These are phyloP conservation scores for Stemphylium lycopersici DNA, from an alignment of 2,329 filamentous ascomycete species.

Conservation along the genomic window DNA sequence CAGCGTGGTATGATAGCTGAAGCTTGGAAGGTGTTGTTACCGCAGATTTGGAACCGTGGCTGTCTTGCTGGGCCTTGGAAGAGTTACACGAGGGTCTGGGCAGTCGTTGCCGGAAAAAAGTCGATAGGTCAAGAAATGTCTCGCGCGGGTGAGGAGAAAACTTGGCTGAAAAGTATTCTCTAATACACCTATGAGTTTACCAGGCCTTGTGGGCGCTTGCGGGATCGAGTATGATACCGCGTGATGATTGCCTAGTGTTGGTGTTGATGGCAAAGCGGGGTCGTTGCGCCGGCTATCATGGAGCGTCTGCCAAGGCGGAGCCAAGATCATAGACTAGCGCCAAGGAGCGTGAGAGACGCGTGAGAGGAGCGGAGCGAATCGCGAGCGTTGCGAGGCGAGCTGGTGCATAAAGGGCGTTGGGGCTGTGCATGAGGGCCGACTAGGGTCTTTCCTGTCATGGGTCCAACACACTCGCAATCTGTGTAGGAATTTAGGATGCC, in stretches of 20 bases:
- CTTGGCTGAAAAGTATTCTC: slow-evolving; percentile 19
- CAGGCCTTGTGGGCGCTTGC: background rate
- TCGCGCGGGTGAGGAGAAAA: slow-evolving; percentile 3
- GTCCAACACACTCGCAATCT: slow-evolving; percentile 20
- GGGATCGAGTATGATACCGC: background rate
- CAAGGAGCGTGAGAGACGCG: slow-evolving; percentile 18
- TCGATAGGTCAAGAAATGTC: slow-evolving; percentile 19
- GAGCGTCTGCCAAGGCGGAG: slow-evolving; percentile 11
- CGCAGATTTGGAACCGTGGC: slow-evolving; percentile 17
- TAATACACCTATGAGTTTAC: background rate
- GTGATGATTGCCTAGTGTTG: slow-evolving; percentile 6
- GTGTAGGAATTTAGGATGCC: background rate
- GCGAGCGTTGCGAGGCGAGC: slow-evolving; percentile 17
- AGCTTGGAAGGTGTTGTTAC: slow-evolving; percentile 23
- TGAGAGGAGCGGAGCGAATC: slow-evolving; percentile 27
- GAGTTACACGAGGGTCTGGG: slow-evolving; percentile 25
- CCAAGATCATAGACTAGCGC: slow-evolving; percentile 19
- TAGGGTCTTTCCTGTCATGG: slow-evolving; percentile 18
- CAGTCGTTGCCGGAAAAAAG: background rate
- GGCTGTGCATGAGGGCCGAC: slow-evolving; percentile 35
- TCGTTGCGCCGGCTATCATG: slow-evolving; percentile 4
- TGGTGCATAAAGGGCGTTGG: slow-evolving; percentile 40
- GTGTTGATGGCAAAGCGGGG: slow-evolving; percentile 13
- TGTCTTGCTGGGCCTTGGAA: slow-evolving; percentile 20
- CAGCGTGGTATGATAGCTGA: slow-evolving; percentile 4